These are phyloP conservation scores for Clonostachys sp. DNA, from an alignment of 2,329 filamentous ascomycete genomes.

Conservation along the genomic window DNA sequence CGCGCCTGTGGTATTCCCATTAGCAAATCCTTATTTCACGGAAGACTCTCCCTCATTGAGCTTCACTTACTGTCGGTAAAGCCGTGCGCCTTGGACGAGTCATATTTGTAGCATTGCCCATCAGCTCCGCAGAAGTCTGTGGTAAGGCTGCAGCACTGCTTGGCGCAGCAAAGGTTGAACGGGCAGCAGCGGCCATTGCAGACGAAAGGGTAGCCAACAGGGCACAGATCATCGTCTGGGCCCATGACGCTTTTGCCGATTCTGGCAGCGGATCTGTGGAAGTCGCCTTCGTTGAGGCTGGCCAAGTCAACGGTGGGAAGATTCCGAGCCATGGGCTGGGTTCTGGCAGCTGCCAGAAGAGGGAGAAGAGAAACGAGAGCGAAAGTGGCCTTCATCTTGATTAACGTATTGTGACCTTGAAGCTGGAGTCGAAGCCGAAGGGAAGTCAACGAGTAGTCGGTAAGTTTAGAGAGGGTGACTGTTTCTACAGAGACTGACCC, in stretches of 20 bases:
- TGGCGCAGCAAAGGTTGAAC: conserved; percentile 1
- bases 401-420: too few species aligned
- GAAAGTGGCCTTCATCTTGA: not conserved
- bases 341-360: not conserved
- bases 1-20: too few species aligned
- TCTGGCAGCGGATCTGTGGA: not conserved
- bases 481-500: too few species aligned
- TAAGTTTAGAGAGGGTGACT: too few species aligned
- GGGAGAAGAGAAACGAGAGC: not conserved
- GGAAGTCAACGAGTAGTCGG: too few species aligned
- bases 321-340: not conserved
- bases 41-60: too few species aligned
- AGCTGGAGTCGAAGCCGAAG: too few species aligned
- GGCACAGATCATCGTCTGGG: not conserved
- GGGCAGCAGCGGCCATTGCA: not conserved
- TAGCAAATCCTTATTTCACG: too few species aligned
- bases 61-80: too few species aligned
- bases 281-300: not conserved
- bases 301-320: not conserved
- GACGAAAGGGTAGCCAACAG: not conserved
- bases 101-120: too few species aligned
- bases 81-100: too few species aligned
- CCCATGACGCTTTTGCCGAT: too few species aligned
- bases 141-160: not conserved
- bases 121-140: not conserved